A percentile compares a stretch with the other conserved stretches of the same genome.
phyloP scores from a whole-genome alignment of 2,329 filamentous ascomycete genomes.

The Fusarium succisae region DNA sequence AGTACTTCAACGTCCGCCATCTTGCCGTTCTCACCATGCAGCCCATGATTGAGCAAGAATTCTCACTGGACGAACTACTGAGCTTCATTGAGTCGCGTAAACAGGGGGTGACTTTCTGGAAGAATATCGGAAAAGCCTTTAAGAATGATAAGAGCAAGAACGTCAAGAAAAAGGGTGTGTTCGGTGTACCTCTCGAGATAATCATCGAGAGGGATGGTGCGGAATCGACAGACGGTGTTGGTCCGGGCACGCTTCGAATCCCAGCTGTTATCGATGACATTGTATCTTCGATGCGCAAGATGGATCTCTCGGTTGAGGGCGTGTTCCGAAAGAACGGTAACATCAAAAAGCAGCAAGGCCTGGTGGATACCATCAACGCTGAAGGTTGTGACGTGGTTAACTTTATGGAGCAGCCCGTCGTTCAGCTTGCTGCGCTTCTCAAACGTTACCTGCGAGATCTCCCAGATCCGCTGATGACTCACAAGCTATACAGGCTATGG shows the following conservation, averaged over 20 bases:
- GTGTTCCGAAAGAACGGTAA: conserved; percentile 99
- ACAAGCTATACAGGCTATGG: conserved; percentile 93
- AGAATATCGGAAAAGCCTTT: conserved; percentile 96
- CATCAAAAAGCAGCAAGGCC: conserved; percentile 89
- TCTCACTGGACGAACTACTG: conserved; percentile 92
- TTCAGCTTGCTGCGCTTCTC: conserved; percentile 91
- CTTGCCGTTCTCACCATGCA: conserved; percentile 96
- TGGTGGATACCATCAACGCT: conserved; percentile 85
- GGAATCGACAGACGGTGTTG: conserved; percentile 97
- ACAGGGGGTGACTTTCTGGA: conserved; percentile 86
- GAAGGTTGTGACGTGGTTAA: conserved; percentile 87
- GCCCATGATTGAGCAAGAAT: conserved; percentile 87
- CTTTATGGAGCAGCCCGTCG: conserved; percentile 86
- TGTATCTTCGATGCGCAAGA: conserved; percentile 93
- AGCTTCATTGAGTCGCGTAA: conserved; percentile 93
- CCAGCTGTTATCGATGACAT: conserved; percentile 96
- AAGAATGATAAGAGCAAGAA: conserved; percentile 82
- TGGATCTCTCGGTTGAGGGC: conserved; percentile 98
- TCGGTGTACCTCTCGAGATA: conserved; percentile 86
- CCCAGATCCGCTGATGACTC: conserved; percentile 91
- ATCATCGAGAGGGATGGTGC: conserved; percentile 94
- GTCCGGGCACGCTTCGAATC: conserved; percentile 87
- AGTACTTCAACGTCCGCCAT: conserved; percentile 97
- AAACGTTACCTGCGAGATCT: conserved; percentile 96
- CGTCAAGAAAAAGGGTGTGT: conserved; percentile 91